These are phyloP conservation scores for Paraleonurus japonicus DNA, from an alignment of 257 asterid genomes.

Conservation along the genomic window DNA sequence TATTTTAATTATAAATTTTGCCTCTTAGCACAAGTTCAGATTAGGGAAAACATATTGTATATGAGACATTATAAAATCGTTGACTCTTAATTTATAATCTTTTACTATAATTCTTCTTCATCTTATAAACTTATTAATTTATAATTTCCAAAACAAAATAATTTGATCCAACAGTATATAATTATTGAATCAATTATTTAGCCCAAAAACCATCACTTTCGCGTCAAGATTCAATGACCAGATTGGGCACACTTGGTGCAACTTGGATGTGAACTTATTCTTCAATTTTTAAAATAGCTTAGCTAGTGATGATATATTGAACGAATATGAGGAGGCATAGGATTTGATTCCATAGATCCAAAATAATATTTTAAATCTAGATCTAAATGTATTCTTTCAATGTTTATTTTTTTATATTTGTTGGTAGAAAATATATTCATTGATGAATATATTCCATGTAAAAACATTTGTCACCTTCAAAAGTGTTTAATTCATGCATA, in stretches of 20 bases:
- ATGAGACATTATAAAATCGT: too few relatives aligned
- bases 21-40: too few relatives aligned
- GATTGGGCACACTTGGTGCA: conserved; percentile 17
- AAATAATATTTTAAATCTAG: not conserved
- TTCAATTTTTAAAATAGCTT: not conserved
- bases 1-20: too few relatives aligned
- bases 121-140: too few relatives aligned
- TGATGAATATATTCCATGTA: conserved; percentile 30
- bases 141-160: not conserved
- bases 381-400: not conserved
- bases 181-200: not conserved
- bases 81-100: too few relatives aligned
- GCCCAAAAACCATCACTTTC: not conserved
- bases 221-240: not conserved
- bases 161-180: not conserved
- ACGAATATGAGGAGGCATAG: conserved; percentile 13
- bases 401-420: not conserved
- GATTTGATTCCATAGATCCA: conserved; percentile 26
- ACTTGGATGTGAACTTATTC: conserved; percentile 35
- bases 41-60: too few relatives aligned
- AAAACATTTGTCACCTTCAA: not conserved
- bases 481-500: conserved; percentile 4
- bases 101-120: not conserved
- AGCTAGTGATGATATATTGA: conserved; percentile 6
- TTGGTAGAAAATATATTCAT: not conserved